These are phyloP conservation scores for Lithohypha guttulata DNA, from an alignment of 2,329 filamentous ascomycete genomes.

Conservation along the genomic window DNA sequence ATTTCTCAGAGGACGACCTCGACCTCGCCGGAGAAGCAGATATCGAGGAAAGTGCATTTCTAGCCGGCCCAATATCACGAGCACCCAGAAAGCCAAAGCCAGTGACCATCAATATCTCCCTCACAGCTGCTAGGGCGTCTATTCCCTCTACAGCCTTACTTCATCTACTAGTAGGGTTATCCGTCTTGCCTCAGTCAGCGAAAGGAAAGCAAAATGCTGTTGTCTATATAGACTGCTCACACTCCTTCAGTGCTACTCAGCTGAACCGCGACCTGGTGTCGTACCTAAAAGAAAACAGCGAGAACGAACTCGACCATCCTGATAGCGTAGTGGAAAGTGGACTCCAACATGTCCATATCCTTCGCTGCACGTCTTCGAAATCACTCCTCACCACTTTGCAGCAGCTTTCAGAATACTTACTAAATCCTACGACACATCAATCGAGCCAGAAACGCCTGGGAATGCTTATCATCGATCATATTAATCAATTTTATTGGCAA, in stretches of 20 bases:
- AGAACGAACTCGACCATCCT: neutral
- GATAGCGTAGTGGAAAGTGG: conserved; percentile 20
- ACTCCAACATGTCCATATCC: conserved; percentile 48
- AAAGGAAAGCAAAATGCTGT: conserved; percentile 40
- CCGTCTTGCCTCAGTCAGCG: conserved; percentile 38
- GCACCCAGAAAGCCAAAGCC: conserved; percentile 14
- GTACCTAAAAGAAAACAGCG: neutral
- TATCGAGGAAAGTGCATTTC: neutral
- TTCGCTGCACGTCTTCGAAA: conserved; percentile 42
- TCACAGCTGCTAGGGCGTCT: conserved; percentile 35
- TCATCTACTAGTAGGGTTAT: conserved; percentile 43
- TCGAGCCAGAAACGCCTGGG: conserved; percentile 39
- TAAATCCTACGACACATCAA: conserved; percentile 32
- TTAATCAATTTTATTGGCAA: conserved; percentile 46
- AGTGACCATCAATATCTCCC: conserved; percentile 43
- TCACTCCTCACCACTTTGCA: conserved; percentile 41
- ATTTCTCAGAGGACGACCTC: neutral
- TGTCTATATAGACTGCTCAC: conserved; percentile 47
- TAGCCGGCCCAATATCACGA: neutral
- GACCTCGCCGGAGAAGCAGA: conserved; percentile 2
- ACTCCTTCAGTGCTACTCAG: conserved; percentile 41
- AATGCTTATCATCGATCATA: conserved; percentile 44
- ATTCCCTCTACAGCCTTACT: conserved; percentile 50
- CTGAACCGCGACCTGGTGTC: conserved; percentile 28
- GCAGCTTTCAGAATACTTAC: conserved; percentile 40